Evolutionary conservation across 169 alveolate species (phyloP).

Genomic region (Theileria orientalis): DNA sequence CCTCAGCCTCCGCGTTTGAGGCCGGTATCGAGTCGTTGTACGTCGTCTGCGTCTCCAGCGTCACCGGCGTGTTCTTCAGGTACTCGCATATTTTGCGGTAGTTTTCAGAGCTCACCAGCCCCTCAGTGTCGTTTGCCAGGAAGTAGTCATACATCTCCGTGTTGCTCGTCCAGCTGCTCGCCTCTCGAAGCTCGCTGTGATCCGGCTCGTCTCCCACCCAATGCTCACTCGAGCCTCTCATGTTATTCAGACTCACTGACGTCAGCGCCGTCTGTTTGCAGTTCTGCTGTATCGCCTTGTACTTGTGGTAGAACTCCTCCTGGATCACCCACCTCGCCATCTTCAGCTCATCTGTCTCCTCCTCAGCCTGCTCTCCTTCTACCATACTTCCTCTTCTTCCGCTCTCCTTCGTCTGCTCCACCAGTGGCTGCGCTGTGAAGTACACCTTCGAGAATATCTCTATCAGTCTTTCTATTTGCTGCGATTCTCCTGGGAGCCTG

Average conservation of each 20-base stretch:
- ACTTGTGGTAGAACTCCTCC: constrained; percentile 27
- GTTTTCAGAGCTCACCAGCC: not conserved
- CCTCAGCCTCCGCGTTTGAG: not conserved
- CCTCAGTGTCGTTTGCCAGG: constrained; percentile 31
- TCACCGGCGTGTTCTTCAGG: constrained; percentile 33
- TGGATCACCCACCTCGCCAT: constrained; percentile 64
- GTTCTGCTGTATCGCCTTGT: not conserved
- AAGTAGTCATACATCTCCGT: constrained; percentile 31
- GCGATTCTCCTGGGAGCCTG: constrained; percentile 90
- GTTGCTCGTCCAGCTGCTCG: constrained; percentile 22
- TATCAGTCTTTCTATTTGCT: constrained; percentile 87
- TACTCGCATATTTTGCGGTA: not conserved
- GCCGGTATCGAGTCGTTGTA: not conserved
- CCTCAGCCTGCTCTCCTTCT: too few relatives aligned
- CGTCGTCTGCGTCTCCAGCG: not conserved
- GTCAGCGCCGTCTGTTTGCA: constrained; percentile 26
- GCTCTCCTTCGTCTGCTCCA: not conserved
- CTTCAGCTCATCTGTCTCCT: constrained; percentile 16
- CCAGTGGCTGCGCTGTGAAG: constrained; percentile 69
- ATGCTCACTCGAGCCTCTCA: not conserved
- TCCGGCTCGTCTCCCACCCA: not conserved
- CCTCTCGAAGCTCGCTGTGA: not conserved
- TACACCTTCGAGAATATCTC: constrained; percentile 82
- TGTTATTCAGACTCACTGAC: not conserved
- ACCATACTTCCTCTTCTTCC: not conserved